Base-by-base conservation (phyloP, 306 rosid species). In the Rosa persica region DNA sequence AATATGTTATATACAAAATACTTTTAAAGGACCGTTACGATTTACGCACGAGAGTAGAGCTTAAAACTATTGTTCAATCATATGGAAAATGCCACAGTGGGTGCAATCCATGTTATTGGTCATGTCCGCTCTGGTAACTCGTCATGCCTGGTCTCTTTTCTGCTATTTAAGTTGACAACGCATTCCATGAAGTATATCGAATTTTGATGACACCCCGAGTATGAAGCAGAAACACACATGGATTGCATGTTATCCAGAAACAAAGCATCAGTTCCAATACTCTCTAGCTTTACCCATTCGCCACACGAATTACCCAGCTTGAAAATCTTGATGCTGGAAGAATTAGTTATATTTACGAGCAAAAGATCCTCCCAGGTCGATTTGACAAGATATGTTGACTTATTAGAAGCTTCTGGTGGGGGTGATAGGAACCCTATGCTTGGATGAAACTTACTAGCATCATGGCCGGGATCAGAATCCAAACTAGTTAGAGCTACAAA, bases 51-150 rank as follows among this genome's bases (percentile, higher is more conserved):
- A 48, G 16, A 15, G 54, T 47, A 47, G 51, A 51, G 57, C n/a
- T 51, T 51, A 51, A 49, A 49, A 4, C 20, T 51, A 16, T 51
- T n/a, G 22, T 52, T 52, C 23, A 6, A 52, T 52, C 58, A 19
- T 52, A 52, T 52, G 61, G 61, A 55, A 55, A 55, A 55, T 3
- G 4, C 27, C 38, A 12, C 12, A 25, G 66, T 60, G 66, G 66
- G 66, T 60, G 66, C 66, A 30, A 60, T 60, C 66, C 66, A 60
- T 60, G 66, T 25, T 60, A 60, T 25, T 23, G 66, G 8, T 22
- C 64, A 13, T 51, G 57, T 51, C 6, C 7, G 57, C 57, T 51
- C 62, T n/a, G 30, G 62, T 6, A 57, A 57, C 4, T 57, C 62
- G 57, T 16, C 57, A n/a, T 22, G 65, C 34, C 12, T 8, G 15